phyloP scores from a whole-genome alignment of 352 stramenopile species.

The Phytopythium helicoides region DNA sequence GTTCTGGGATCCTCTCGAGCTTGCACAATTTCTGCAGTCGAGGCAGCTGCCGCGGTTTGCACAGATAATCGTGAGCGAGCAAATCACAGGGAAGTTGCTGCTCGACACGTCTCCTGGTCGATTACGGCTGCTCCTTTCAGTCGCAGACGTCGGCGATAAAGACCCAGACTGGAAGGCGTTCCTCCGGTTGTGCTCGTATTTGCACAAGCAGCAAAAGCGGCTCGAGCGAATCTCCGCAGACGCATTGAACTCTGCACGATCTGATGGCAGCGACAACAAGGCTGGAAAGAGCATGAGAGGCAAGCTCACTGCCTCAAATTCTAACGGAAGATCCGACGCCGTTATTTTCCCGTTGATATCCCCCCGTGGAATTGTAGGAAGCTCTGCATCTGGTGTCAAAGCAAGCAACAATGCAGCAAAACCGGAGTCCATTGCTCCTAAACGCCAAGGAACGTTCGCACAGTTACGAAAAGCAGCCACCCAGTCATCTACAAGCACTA shows the following conservation, averaged over 20 bases:
- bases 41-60: constrained; percentile 45
- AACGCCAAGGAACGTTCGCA: background rate
- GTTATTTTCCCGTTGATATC: constrained; percentile 36
- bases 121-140: constrained; percentile 42
- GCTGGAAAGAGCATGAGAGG: background rate
- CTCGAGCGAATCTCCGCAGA: constrained; percentile 14
- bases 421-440: no score
- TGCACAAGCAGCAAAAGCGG: constrained; percentile 45
- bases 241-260: background rate
- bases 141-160: constrained; percentile 15
- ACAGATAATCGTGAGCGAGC: constrained; percentile 48
- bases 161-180: constrained; percentile 56
- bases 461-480: constrained; percentile 22
- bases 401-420: background rate
- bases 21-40: constrained; percentile 53
- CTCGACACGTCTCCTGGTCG: constrained; percentile 41
- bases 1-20: constrained; percentile 59
- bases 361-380: constrained; percentile 9
- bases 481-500: constrained; percentile 1
- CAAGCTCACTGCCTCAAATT: background rate
- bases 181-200: constrained; percentile 25
- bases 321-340: background rate
- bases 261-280: constrained; percentile 1
- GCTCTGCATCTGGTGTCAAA: background rate
- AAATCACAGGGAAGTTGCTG: constrained; percentile 61